Base-by-base conservation (phyloP, 2,329 filamentous ascomycete species). In the Botrytis tulipae region DNA sequence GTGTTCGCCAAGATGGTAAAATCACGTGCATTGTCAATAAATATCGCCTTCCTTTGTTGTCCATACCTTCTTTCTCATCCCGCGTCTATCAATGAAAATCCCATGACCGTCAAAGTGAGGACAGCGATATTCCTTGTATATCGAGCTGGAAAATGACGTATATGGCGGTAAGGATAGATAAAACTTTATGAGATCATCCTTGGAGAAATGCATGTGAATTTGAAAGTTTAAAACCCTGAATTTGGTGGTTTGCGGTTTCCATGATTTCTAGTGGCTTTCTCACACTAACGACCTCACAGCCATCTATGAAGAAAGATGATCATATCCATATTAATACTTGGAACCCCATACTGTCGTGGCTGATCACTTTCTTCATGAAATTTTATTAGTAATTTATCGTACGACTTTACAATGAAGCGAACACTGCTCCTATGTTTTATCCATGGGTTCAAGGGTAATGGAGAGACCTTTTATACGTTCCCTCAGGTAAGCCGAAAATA, bases 361-460 rank as follows among this genome's bases (percentile, higher is more conserved):
- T 71, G 37, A 16, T 54, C 35, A 25, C 25, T 22, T n/a, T 48
- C 40, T 67, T 57, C 25, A n/a, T 42, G 4, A 37, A 22, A 46
- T 69, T 42, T 61, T 6, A 48, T 60, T 57, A 59, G 8, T 29
- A 40, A 60, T 22, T 29, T 2, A 37, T 60, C 25, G 35, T 48
- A 29, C 54, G 46, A 69, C 48, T 59, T 69, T 18, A 69, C 18
- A 67, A 86, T 85, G 84, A 85, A 85, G 82, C 87, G 87, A 80
- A 92, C 91, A 35, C 81, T 94, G 7, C 82, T 94, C 3, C 85
- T 94, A 12, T 92, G 90, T 80, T 93, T 93, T 80, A 89, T 94
- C 68, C 92, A 94, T 81, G 92, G 92, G 65, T 93, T 93, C 85
- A 77, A 91, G 71, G 91, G 91, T 60, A 86, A 87, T 77, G 91